phyloP scores from a whole-genome alignment of 2,329 filamentous ascomycete species.

The Venturia aucupariae region DNA sequence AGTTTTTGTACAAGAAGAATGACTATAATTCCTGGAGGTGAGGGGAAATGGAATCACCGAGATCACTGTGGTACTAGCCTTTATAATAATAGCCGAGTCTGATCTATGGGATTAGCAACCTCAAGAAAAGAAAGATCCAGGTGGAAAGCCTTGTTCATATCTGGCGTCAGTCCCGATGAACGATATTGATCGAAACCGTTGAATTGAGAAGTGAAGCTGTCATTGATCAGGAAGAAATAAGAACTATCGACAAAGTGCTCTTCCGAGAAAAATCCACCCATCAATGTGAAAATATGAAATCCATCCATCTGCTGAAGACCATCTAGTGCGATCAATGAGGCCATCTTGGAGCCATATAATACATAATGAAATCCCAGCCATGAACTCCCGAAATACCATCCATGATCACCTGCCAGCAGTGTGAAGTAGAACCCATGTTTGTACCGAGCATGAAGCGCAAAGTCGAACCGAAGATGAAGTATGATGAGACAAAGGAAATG shows the following conservation, averaged over 20 bases:
- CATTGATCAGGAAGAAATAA: not conserved
- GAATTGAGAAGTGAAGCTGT: not conserved
- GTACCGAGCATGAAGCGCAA: not conserved
- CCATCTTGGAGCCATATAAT: not conserved
- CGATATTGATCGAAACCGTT: not conserved
- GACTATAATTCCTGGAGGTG: too few relatives aligned
- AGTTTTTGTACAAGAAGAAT: too few relatives aligned
- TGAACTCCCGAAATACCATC: not conserved
- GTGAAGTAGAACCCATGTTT: not conserved
- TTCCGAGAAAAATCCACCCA: not conserved
- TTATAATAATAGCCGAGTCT: too few relatives aligned
- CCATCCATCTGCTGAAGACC: not conserved
- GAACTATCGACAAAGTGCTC: not conserved
- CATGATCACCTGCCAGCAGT: not conserved
- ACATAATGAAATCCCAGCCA: conserved; percentile 1
- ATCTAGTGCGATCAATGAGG: not conserved
- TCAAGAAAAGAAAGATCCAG: too few relatives aligned
- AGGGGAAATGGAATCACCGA: too few relatives aligned
- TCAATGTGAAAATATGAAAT: not conserved
- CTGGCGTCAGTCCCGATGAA: too few relatives aligned
- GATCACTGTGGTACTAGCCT: too few relatives aligned
- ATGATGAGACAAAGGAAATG: not conserved
- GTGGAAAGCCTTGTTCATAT: too few relatives aligned
- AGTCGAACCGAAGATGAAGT: not conserved
- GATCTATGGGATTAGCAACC: too few relatives aligned